Base-by-base conservation (phyloP, 441 rosid species). In the Metrosideros polymorpha region DNA sequence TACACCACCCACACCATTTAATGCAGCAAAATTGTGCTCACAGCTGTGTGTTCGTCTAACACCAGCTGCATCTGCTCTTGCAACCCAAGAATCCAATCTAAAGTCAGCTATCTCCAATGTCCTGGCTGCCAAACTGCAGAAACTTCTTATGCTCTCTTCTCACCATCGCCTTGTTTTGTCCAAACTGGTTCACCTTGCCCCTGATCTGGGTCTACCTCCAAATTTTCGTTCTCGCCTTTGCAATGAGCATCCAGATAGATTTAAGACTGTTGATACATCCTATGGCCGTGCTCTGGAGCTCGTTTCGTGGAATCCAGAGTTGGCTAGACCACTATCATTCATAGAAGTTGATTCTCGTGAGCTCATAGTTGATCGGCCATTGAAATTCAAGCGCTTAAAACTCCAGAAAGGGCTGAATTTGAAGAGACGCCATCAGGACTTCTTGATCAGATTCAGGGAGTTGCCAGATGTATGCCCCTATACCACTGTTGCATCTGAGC, bases 201-300 rank as follows among this genome's bases (percentile, higher is more conserved):
- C 98, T 7, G 97, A 97, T 91, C 94, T 97, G 66, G 99, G 99
- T 12, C 91, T 97, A 25, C 95, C 95, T 84, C 94, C 98, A n/a
- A 94, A 94, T 90, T 96, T 97, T 86, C 93, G 97, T 83, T 95
- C 98, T 51, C 90, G 96, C 39, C 97, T 96, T 52, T 96, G 99
- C 88, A 94, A 94, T 91, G 98, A 94, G 83, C 90, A 92, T 85
- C 98, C 97, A 0, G 94, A 94, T 22, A 94, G 89, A 89, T 95
- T 97, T 91, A 96, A 89, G 94, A 93, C 91, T 42, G 94, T 95
- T 25, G 95, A 93, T 49, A 96, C 98, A 53, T 94, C 97, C 4
- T 94, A 95, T 47, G 99, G 98, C 43, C 94, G 92, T 83, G 98
- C 97, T 0, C 92, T 96, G 4, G 98, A 97, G 94, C 99, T 97